Conservation (phyloP, 441 rosid genomes). For the Erysimum cheiri region DNA sequence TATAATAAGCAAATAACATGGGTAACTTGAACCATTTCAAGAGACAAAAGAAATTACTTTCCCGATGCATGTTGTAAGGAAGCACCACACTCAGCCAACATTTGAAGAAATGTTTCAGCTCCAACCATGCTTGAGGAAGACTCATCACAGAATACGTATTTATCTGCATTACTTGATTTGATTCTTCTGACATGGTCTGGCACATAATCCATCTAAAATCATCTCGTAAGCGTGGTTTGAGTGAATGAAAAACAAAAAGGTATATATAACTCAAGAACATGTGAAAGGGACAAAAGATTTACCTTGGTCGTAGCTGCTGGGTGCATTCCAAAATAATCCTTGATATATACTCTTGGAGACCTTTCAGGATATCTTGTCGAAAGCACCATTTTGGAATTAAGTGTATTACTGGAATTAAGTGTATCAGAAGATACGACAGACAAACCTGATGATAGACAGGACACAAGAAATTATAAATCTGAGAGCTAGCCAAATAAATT, state of each 20-base stretch:
- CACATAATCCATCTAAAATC: slow-evolving; percentile 54
- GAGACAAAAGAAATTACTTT: slow-evolving; percentile 56
- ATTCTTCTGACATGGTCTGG: slow-evolving; percentile 52
- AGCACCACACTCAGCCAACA: slow-evolving; percentile 78
- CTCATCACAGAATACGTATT: slow-evolving; percentile 61
- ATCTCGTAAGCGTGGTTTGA: slow-evolving; percentile 33
- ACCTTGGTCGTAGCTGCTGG: slow-evolving; percentile 60
- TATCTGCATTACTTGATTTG: slow-evolving; percentile 64
- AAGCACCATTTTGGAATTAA: slow-evolving; percentile 53
- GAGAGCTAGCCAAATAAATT: slow-evolving; percentile 27
- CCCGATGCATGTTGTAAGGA: slow-evolving; percentile 59
- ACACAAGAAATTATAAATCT: slow-evolving; percentile 26
- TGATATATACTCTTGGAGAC: slow-evolving; percentile 62
- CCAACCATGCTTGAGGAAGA: slow-evolving; percentile 62
- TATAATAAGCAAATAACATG: slow-evolving; percentile 23
- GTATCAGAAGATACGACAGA: slow-evolving; percentile 55
- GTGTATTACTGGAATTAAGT: slow-evolving; percentile 45
- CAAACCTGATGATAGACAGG: slow-evolving; percentile 56
- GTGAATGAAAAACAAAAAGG: slow-evolving; percentile 31
- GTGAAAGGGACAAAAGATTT: slow-evolving; percentile 34
- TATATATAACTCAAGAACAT: slow-evolving; percentile 10
- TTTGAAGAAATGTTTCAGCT: slow-evolving; percentile 59
- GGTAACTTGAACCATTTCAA: slow-evolving; percentile 24
- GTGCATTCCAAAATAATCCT: slow-evolving; percentile 75
- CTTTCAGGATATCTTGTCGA: slow-evolving; percentile 69